Evolutionary conservation across 768 basidiomycete genomes (phyloP), one percentile per base, ranked within the genome.

Genomic region (Lactifluus hygrophoroides): DNA sequence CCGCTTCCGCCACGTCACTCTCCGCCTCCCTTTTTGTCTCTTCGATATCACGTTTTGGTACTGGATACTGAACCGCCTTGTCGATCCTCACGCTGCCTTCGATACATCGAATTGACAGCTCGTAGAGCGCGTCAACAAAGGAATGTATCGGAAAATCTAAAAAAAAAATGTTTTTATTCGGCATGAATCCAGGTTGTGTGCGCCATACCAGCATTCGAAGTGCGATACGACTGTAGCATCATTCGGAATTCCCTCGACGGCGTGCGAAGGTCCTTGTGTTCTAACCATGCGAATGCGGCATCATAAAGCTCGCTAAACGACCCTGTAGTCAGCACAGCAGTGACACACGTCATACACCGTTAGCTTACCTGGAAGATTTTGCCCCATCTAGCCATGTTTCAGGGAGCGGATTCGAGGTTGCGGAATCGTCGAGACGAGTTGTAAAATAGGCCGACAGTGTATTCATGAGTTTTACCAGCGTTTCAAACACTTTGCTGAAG

Each of bases 401-500:
- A 34, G 65, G 65, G 14, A 65, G 56, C 23, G 53, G 56, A 23
- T 43, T 35, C 13, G 46, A 65, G 16, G 59, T 56, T 21, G 34
- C 52, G 30, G 64, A 68, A 21, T 67, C 56, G 1, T 65, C 65
- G n/a, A 76, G 55, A 5, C 80, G 63, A 11, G 62, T 51, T 13
- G 63, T 59, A 51, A 74, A 64, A 47, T 69, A 64, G 44, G 64
- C 55, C 45, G 72, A 63, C 27, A 75, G 66, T 25, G 64, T 68
- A 61, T 78, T 79, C 35, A 84, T 66, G 11, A 82, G 62, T 0
- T 58, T 64, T 16, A 78, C 64, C 5, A 72, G 70, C 11, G 69
- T 69, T 57, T 78, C 73, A 0, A 84, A 62, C 9, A 82, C 60
- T 51, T 73, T 72, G 32, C 70, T 73, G 57, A 80, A 81, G 25